phyloP scores from a whole-genome alignment of 148 eudicot species.

The Tetragonia tetragonoides region DNA sequence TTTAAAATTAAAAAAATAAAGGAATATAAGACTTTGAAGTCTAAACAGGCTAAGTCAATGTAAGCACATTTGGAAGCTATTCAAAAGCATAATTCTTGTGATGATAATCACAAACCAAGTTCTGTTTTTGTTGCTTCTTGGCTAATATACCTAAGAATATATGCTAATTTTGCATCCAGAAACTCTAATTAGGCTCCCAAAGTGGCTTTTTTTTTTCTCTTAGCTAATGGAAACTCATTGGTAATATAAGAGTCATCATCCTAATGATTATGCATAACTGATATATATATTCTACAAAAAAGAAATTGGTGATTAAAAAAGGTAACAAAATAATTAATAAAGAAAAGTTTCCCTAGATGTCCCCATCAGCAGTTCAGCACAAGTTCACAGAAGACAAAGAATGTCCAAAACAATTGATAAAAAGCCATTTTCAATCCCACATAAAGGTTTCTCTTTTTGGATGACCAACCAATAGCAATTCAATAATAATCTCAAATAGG shows the following conservation, averaged over 20 bases:
- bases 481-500: not conserved
- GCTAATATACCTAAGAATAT: not conserved
- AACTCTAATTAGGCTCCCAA: not conserved
- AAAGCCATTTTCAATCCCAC: not conserved
- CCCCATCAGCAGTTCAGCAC: slow-evolving; percentile 19
- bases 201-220: not conserved
- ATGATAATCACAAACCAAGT: not conserved
- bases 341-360: slow-evolving; percentile 19
- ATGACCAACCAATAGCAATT: slow-evolving; percentile 26
- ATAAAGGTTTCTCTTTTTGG: slow-evolving; percentile 23
- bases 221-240: not conserved
- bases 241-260: not conserved
- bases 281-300: slow-evolving; percentile 20
- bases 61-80: not conserved
- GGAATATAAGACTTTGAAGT: slow-evolving; percentile 5
- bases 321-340: slow-evolving; percentile 17
- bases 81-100: slow-evolving; percentile 1
- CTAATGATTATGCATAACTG: slow-evolving; percentile 19
- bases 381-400: slow-evolving; percentile 13
- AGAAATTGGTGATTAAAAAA: slow-evolving; percentile 22
- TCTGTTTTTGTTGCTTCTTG: not conserved
- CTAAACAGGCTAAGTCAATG: slow-evolving; percentile 15
- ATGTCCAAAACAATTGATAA: slow-evolving; percentile 4
- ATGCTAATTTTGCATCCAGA: not conserved
- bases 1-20: not conserved